These are phyloP conservation scores for Candida montana DNA, from an alignment of 805 yeast genomes.

Conservation along the genomic window DNA sequence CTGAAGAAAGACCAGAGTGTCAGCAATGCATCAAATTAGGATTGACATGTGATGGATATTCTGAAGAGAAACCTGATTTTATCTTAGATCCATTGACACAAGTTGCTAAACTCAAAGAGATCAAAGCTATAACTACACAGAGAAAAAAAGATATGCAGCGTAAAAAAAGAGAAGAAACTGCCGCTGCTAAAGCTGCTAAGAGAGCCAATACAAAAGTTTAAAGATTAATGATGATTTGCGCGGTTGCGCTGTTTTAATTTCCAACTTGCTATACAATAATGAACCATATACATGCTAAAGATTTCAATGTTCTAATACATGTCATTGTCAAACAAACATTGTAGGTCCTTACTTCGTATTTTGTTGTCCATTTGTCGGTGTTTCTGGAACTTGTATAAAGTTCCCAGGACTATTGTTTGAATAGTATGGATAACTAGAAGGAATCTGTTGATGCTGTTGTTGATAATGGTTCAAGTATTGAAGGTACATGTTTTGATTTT, in stretches of 20 bases:
- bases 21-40: slow-evolving; percentile 51
- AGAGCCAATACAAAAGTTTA: no score
- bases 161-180: slow-evolving; percentile 3
- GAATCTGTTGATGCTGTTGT: neutral
- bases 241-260: no score
- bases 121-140: slow-evolving; percentile 40
- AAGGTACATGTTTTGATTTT: slow-evolving; percentile 5
- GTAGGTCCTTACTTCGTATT: neutral
- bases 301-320: neutral
- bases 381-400: slow-evolving; percentile 10
- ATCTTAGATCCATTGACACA: slow-evolving; percentile 40
- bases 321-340: no score
- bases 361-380: slow-evolving; percentile 2
- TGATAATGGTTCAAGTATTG: slow-evolving; percentile 7
- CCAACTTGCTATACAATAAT: no score
- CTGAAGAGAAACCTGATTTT: slow-evolving; percentile 45
- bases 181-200: no score
- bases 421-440: neutral
- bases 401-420: neutral
- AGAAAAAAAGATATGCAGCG: slow-evolving; percentile 32
- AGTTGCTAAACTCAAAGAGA: slow-evolving; percentile 43
- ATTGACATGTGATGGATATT: slow-evolving; percentile 54
- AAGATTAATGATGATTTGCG: no score
- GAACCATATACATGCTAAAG: no score
- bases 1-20: slow-evolving; percentile 60